Conservation (phyloP, 2,329 filamentous ascomycete genomes). For the Ceratocystis huliohia region DNA sequence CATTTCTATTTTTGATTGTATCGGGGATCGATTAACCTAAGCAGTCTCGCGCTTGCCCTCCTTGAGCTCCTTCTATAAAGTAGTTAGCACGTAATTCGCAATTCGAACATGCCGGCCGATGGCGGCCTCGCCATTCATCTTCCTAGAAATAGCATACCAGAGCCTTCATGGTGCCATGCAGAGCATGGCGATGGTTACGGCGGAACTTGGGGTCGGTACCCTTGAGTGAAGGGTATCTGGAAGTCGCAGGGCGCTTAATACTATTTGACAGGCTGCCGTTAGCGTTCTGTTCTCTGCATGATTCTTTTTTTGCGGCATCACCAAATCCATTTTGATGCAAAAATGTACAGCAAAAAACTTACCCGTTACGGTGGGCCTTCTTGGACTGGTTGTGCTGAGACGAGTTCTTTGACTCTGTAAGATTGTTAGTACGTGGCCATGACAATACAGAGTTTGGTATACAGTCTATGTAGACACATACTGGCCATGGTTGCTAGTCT, state of each 20-base stretch:
- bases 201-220: constrained; percentile 99
- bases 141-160: constrained; percentile 52
- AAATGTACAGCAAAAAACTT: constrained; percentile 1
- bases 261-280: constrained; percentile 36
- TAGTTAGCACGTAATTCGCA: constrained; percentile 27
- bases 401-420: constrained; percentile 96
- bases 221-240: constrained; percentile 96
- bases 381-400: constrained; percentile 97
- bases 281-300: neutral
- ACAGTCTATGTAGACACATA: constrained; percentile 25
- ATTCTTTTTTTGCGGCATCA: neutral
- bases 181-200: constrained; percentile 98
- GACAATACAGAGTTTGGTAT: neutral
- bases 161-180: constrained; percentile 96
- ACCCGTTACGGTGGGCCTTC: constrained; percentile 99
- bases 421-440: constrained; percentile 15
- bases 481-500: constrained; percentile 33
- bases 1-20: constrained; percentile 21
- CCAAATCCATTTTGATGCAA: neutral
- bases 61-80: constrained; percentile 80
- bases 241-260: constrained; percentile 99
- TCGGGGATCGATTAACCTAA: constrained; percentile 35
- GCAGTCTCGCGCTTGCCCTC: constrained; percentile 87
- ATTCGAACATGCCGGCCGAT: neutral
- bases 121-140: neutral